A percentile compares a stretch with the other conserved stretches of the same genome.
Conservation (phyloP, 169 alveolate genomes). For the Cryptosporidium canis region DNA sequence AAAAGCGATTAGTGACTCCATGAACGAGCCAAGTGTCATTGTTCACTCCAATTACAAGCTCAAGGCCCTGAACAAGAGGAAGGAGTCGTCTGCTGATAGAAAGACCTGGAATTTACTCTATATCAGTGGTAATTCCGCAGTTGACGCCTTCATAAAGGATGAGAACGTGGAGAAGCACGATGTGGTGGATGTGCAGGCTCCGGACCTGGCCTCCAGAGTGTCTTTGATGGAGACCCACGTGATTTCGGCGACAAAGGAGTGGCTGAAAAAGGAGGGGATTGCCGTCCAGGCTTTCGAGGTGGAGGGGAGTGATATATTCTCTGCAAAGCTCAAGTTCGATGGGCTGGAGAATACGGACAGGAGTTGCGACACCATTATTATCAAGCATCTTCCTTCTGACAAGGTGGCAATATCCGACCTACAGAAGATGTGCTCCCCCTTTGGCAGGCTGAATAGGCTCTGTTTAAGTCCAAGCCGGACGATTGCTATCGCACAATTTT, state of each 20-base stretch:
- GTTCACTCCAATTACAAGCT: slow-evolving; percentile 81
- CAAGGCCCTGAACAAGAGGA: slow-evolving; percentile 80
- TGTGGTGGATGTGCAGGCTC: slow-evolving; percentile 81
- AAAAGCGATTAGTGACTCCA: slow-evolving; percentile 68
- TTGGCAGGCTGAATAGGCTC: slow-evolving; percentile 85
- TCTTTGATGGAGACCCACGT: slow-evolving; percentile 92
- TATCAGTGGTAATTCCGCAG: slow-evolving; percentile 92
- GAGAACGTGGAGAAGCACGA: slow-evolving; percentile 85
- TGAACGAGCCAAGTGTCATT: slow-evolving; percentile 81
- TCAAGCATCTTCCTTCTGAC: slow-evolving; percentile 79
- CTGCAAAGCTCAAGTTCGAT: slow-evolving; percentile 28
- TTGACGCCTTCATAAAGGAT: slow-evolving; percentile 86
- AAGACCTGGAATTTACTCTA: slow-evolving; percentile 95
- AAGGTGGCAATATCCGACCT: slow-evolving; percentile 76
- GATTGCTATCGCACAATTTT: slow-evolving; percentile 89
- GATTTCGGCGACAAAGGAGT: slow-evolving; percentile 90
- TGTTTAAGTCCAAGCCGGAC: slow-evolving; percentile 89
- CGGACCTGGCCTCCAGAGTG: slow-evolving; percentile 89
- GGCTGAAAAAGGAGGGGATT: slow-evolving; percentile 93
- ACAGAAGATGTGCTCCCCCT: slow-evolving; percentile 82
- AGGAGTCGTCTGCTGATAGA: slow-evolving; percentile 84
- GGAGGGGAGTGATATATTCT: slow-evolving; percentile 74
- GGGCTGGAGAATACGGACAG: slow-evolving; percentile 19
- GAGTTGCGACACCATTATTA: slow-evolving; percentile 76
- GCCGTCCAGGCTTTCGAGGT: slow-evolving; percentile 85